phyloP scores from a whole-genome alignment of 495 filamentous ascomycete genomes.

The Bryoglossum gracile region DNA sequence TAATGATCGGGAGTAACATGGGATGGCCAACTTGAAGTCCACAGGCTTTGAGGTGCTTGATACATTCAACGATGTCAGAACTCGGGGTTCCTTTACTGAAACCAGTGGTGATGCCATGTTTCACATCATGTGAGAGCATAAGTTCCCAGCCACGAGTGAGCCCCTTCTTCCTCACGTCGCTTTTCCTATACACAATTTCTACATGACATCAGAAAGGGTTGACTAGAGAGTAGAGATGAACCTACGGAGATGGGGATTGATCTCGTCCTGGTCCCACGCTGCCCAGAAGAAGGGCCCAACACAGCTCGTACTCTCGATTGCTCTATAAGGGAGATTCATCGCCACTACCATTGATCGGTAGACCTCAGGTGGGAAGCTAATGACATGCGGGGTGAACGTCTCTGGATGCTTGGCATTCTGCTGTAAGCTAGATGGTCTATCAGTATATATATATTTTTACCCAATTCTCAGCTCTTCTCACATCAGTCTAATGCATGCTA shows the following conservation, averaged over 20 bases:
- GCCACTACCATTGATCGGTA: constrained; percentile 38
- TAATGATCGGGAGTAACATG: constrained; percentile 45
- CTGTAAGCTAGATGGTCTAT: constrained; percentile 36
- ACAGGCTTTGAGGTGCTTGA: constrained; percentile 40
- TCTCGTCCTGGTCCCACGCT: constrained; percentile 42
- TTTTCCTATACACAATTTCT: constrained; percentile 51
- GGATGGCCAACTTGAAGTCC: constrained; percentile 40
- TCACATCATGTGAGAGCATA: constrained; percentile 48
- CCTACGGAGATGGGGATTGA: constrained; percentile 44
- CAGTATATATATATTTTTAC: background rate
- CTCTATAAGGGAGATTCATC: constrained; percentile 41
- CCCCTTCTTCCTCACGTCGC: constrained; percentile 51
- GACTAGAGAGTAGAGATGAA: background rate
- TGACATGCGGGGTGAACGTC: constrained; percentile 41
- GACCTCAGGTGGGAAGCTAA: constrained; percentile 33
- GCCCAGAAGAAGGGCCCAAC: constrained; percentile 53
- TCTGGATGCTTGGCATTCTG: constrained; percentile 41
- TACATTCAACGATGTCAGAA: constrained; percentile 38
- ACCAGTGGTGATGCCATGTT: constrained; percentile 42
- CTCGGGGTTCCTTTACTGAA: constrained; percentile 47
- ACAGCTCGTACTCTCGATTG: constrained; percentile 41
- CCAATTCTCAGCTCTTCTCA: constrained; percentile 25
- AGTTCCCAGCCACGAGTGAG: constrained; percentile 50
- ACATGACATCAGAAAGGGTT: background rate
- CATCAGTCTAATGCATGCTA: constrained; percentile 42